Percentiles rank a stretch among this genome's conserved stretches.
Conservation (phyloP, 2,329 filamentous ascomycete genomes). For the Beauveria bassiana region DNA sequence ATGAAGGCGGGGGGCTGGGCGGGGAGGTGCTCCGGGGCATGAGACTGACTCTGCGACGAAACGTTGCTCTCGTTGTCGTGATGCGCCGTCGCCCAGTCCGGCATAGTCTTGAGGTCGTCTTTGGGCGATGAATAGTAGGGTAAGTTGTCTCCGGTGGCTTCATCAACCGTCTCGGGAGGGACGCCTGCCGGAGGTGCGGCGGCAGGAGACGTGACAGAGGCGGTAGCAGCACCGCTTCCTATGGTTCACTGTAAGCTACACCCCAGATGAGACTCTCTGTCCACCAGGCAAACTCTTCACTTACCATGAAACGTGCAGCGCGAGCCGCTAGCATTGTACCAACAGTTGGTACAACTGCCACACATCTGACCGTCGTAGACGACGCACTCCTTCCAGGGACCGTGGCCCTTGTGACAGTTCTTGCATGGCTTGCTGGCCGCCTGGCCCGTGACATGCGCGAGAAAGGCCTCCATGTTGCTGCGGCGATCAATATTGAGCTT, state of each 20-base stretch:
- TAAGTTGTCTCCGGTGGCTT: neutral
- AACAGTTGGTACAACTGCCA: constrained; percentile 55
- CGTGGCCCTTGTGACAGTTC: constrained; percentile 53
- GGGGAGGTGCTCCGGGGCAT: neutral
- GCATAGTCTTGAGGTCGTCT: neutral
- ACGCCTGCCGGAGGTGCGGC: neutral
- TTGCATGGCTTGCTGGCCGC: constrained; percentile 43
- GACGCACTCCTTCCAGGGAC: constrained; percentile 52
- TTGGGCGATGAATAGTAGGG: neutral
- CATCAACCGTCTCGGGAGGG: neutral
- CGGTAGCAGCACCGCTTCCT: neutral
- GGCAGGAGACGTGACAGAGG: neutral
- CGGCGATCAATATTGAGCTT: constrained; percentile 47
- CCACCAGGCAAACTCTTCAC: neutral
- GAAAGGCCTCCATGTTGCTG: constrained; percentile 52
- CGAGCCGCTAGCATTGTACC: constrained; percentile 54
- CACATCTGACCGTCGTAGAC: constrained; percentile 54
- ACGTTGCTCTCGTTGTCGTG: neutral
- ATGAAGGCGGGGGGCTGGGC: neutral
- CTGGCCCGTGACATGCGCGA: constrained; percentile 49
- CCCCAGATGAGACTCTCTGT: neutral
- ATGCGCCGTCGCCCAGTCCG: neutral
- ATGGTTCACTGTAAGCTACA: neutral
- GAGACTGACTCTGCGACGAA: neutral
- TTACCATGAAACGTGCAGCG: constrained; percentile 54